Conservation (phyloP, 2,329 filamentous ascomycete genomes). For the Alternaria incomplexa region DNA sequence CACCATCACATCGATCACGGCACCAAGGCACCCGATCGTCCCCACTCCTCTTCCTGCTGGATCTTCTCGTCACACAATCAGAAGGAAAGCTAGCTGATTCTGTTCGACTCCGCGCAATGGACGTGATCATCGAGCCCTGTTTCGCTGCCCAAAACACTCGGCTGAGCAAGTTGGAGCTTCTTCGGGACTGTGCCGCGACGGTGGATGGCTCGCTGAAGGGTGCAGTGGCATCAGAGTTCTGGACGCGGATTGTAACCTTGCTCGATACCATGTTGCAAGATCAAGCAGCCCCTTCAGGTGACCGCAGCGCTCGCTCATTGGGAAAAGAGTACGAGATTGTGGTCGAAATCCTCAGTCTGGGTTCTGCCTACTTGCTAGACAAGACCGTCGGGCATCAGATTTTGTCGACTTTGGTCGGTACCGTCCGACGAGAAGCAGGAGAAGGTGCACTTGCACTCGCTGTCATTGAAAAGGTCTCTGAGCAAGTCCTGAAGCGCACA, state of each 20-base stretch:
- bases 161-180: slow-evolving; percentile 46
- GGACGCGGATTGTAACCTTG: slow-evolving; percentile 32
- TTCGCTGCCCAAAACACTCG: slow-evolving; percentile 52
- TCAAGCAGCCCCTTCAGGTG: slow-evolving; percentile 25
- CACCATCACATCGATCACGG: slow-evolving; percentile 66
- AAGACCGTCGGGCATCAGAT: slow-evolving; percentile 48
- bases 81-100: slow-evolving; percentile 49
- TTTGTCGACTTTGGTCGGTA: slow-evolving; percentile 62
- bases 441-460: slow-evolving; percentile 70
- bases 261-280: slow-evolving; percentile 33
- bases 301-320: slow-evolving; percentile 50
- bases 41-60: slow-evolving; percentile 70
- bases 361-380: slow-evolving; percentile 48
- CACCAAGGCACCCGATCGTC: slow-evolving; percentile 59
- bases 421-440: slow-evolving; percentile 67
- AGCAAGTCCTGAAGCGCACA: slow-evolving; percentile 27
- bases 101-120: slow-evolving; percentile 47
- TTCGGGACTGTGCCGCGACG: slow-evolving; percentile 43
- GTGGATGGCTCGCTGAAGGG: slow-evolving; percentile 26
- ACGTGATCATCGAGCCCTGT: slow-evolving; percentile 64
- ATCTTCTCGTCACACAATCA: slow-evolving; percentile 60
- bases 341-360: slow-evolving; percentile 70
- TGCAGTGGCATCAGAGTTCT: slow-evolving; percentile 34
- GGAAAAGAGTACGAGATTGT: slow-evolving; percentile 74
- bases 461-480: slow-evolving; percentile 74